A percentile compares a stretch with the other conserved stretches of the same genome.
phyloP scores from a whole-genome alignment of 768 basidiomycete species.

The Leccinum variicolor region DNA sequence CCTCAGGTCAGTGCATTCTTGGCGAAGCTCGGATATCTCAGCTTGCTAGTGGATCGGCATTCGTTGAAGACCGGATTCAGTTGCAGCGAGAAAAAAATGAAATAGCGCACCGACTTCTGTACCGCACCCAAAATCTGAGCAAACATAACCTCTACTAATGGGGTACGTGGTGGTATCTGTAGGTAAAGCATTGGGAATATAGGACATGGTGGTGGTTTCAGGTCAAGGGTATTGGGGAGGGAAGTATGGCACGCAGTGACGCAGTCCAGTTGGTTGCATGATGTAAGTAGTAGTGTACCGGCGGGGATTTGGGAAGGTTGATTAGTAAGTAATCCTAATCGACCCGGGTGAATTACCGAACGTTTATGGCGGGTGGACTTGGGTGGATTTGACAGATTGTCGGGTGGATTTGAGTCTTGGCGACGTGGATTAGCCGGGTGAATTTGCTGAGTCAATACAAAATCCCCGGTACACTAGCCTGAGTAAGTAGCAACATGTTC shows the following conservation, averaged over 20 bases:
- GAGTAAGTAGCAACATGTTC: no score
- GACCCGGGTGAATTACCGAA: no score
- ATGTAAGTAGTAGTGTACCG: no score
- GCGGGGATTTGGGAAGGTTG: no score
- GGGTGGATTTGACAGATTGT: no score
- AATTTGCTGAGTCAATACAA: no score
- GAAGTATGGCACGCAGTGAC: not conserved
- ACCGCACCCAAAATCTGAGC: slow-evolving; percentile 71
- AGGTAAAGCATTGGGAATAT: slow-evolving; percentile 8
- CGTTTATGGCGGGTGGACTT: no score
- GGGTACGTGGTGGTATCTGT: slow-evolving; percentile 16
- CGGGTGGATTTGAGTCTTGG: no score
- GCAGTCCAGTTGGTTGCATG: no score
- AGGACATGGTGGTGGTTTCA: slow-evolving; percentile 29
- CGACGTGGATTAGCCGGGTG: no score
- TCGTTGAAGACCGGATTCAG: not conserved
- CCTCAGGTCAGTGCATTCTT: slow-evolving; percentile 74
- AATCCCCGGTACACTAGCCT: no score
- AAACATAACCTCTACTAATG: slow-evolving; percentile 58
- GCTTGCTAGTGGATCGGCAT: slow-evolving; percentile 43
- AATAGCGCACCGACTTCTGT: slow-evolving; percentile 66
- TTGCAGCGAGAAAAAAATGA: slow-evolving; percentile 1
- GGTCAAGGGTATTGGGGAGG: slow-evolving; percentile 31
- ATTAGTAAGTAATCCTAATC: no score
- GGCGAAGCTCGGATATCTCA: slow-evolving; percentile 71